Percentiles rank a stretch among this genome's conserved stretches.
These are phyloP conservation scores for Mycena crocata DNA, from an alignment of 768 basidiomycete species.

Conservation along the genomic window DNA sequence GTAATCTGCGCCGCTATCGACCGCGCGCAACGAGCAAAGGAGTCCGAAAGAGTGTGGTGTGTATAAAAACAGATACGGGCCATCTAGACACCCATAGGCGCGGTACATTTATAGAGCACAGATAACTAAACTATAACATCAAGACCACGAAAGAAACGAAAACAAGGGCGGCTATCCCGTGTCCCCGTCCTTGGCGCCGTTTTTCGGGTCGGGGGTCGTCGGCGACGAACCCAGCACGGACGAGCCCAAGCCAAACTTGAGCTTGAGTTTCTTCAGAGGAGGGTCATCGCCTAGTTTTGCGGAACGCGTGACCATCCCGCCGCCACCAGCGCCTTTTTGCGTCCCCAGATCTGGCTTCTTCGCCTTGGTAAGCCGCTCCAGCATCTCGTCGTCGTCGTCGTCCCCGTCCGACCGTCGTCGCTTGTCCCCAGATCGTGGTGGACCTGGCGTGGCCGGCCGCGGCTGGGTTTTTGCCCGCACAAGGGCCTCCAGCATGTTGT, in stretches of 20 bases:
- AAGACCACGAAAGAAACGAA: conserved; percentile 2
- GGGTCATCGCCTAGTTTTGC: conserved; percentile 63
- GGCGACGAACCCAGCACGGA: conserved; percentile 46
- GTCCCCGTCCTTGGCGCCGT: conserved; percentile 46
- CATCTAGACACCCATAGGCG: conserved; percentile 23
- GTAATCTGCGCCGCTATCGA: background rate
- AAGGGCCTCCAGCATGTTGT: conserved; percentile 67
- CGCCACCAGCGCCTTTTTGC: conserved; percentile 52
- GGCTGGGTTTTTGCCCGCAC: conserved; percentile 54
- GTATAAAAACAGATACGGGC: conserved; percentile 9
- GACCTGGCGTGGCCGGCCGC: conserved; percentile 50
- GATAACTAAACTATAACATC: conserved; percentile 25
- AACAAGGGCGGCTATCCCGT: conserved; percentile 36
- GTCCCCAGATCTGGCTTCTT: conserved; percentile 65
- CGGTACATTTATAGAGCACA: conserved; percentile 31
- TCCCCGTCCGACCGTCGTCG: conserved; percentile 78
- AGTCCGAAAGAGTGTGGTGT: background rate
- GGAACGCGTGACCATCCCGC: conserved; percentile 43
- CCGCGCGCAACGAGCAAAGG: background rate
- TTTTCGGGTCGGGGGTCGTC: conserved; percentile 33
- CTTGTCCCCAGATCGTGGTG: conserved; percentile 71
- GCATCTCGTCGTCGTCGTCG: conserved; percentile 76
- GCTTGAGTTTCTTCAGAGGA: conserved; percentile 77
- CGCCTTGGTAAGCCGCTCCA: conserved; percentile 71
- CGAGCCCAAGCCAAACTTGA: conserved; percentile 70